Evolutionary conservation across 352 stramenopile species (phyloP).

Genomic region (Pythium dissimile): DNA sequence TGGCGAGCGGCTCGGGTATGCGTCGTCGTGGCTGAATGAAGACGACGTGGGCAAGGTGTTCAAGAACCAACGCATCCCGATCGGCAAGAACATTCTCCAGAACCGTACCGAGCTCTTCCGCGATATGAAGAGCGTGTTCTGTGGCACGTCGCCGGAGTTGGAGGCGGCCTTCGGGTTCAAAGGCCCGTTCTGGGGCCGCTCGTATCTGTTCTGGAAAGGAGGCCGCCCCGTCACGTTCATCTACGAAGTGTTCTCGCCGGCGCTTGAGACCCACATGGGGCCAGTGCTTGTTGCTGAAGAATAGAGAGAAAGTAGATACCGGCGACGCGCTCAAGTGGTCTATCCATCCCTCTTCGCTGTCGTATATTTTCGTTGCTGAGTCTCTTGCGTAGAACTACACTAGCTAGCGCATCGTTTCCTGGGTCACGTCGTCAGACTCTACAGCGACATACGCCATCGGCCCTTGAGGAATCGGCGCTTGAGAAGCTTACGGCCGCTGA

Average conservation of each 20-base stretch:
- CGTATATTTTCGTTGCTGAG: conserved; percentile 16
- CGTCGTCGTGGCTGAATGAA: conserved; percentile 71
- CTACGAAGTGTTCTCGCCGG: conserved; percentile 86
- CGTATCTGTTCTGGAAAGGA: conserved; percentile 84
- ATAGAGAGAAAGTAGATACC: background rate
- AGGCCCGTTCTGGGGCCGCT: conserved; percentile 80
- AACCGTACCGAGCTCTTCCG: conserved; percentile 85
- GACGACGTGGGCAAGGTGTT: conserved; percentile 69
- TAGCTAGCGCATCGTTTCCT: conserved; percentile 7
- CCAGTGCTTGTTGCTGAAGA: conserved; percentile 36
- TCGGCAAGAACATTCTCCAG: conserved; percentile 78
- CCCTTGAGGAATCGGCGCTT: conserved; percentile 81
- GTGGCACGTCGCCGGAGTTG: conserved; percentile 46
- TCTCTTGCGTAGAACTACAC: conserved; percentile 18
- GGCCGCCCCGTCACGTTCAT: conserved; percentile 79
- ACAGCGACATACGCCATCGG: conserved; percentile 82
- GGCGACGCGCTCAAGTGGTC: background rate
- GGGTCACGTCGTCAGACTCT: conserved; percentile 15
- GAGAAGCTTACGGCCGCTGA: conserved; percentile 73
- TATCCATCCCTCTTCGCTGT: background rate
- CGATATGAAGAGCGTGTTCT: conserved; percentile 83
- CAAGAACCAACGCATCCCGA: conserved; percentile 77
- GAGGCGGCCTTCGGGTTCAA: conserved; percentile 59
- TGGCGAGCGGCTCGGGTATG: conserved; percentile 76
- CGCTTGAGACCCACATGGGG: conserved; percentile 77